Evolutionary conservation across 495 filamentous ascomycete species (phyloP), one percentile per base, ranked within the genome.

Genomic region (Trichoderma orchidacearum): DNA sequence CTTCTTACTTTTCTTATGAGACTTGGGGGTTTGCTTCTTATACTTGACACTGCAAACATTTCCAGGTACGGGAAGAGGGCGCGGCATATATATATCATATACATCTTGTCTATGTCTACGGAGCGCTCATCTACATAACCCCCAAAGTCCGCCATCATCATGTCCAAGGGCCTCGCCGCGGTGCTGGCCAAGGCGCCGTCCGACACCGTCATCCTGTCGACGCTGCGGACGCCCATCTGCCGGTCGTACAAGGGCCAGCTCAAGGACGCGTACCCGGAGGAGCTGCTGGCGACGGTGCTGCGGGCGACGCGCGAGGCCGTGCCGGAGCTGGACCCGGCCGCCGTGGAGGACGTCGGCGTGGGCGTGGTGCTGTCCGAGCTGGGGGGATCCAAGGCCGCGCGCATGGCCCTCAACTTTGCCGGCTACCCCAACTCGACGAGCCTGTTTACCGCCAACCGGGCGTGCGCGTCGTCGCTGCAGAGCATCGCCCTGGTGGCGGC

Each of bases 321-420:
- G 0, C 87, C 89, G 3, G 81, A 84, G 60, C 84, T 95, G 57
- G 78, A 87, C 60, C 85, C 87, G 0, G 70, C 79, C 6, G 61
- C 72, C 17, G 84, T 96, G 59, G 75, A 92, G 62, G 91, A 95
- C 61, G 83, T 95, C 13, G 80, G 81, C 56, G 84, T 95, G 61
- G 91, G 91, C 58, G 89, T 88, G 53, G 91, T 95, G 15, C 80
- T 96, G 35, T 86, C 87, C 55, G 89, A 95, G 66, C 87, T 96
- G 25, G 91, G 91, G 55, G 90, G 90, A 56, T 83, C 82, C 55
- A 96, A 96, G 75, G 89, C 89, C 12, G 89, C 87, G 31, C 86
- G 91, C 60, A 95, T 94, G 90, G 88, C 89, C 38, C 78, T 89
- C 62, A 85, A 88, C 66, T 85, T 91, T 70, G 80, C 82, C 57